Conservation (phyloP, 179 eudicot species). For the Kewa caespitosa region DNA sequence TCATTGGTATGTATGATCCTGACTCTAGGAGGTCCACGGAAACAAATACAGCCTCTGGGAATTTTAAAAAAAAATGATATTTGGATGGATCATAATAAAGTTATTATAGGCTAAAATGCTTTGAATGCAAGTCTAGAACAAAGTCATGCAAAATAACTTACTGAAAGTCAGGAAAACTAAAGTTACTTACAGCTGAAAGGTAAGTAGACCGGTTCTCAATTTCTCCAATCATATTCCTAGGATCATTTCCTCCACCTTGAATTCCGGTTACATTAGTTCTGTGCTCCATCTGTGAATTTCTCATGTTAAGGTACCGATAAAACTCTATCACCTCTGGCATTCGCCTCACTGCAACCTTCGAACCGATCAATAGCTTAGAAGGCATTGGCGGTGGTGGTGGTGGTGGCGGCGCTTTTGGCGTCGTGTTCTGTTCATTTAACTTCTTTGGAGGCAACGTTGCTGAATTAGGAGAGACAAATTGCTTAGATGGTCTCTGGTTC, state of each 20-base stretch:
- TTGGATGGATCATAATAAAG: no score
- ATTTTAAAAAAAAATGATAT: no score
- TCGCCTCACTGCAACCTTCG: slow-evolving; percentile 44
- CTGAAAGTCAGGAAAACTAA: neutral
- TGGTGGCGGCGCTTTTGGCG: slow-evolving; percentile 24
- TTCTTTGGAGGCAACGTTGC: neutral
- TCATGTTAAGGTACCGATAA: slow-evolving; percentile 65
- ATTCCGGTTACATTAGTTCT: slow-evolving; percentile 29
- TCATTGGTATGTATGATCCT: no score
- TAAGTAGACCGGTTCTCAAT: slow-evolving; percentile 81
- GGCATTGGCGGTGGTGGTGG: slow-evolving; percentile 66
- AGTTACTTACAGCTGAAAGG: slow-evolving; percentile 65
- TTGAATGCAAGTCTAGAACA: neutral
- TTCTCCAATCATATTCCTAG: slow-evolving; percentile 87
- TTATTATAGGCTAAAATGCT: no score
- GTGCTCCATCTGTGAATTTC: slow-evolving; percentile 45
- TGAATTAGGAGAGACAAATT: neutral
- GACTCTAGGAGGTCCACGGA: no score
- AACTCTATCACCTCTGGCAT: slow-evolving; percentile 82
- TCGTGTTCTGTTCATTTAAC: neutral
- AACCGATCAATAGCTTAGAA: slow-evolving; percentile 27
- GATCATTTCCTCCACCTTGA: slow-evolving; percentile 27
- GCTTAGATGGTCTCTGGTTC: neutral
- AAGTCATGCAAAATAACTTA: neutral
- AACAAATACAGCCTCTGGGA: no score